phyloP scores from a whole-genome alignment of 768 basidiomycete species.

The Hortiboletus flavorubellus region DNA sequence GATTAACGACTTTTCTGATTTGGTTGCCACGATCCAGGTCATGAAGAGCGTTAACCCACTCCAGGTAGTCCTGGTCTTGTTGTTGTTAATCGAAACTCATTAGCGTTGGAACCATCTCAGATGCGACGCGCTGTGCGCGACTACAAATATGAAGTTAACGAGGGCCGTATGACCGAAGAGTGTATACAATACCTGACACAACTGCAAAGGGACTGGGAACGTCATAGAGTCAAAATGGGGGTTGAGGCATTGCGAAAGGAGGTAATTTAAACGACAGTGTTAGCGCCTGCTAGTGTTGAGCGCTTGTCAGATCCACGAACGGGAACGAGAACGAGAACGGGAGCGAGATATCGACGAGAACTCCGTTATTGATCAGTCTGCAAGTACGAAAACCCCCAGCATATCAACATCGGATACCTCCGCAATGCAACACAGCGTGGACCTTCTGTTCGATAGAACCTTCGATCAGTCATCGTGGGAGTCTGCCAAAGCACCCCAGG shows the following conservation, averaged over 20 bases:
- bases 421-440: conserved; percentile 56
- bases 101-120: conserved; percentile 32
- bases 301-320: conserved; percentile 54
- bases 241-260: conserved; percentile 84
- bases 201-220: conserved; percentile 97
- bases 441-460: conserved; percentile 72
- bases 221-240: conserved; percentile 81
- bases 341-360: conserved; percentile 29
- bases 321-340: conserved; percentile 65
- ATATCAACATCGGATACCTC: conserved; percentile 35
- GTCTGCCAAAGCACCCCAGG: conserved; percentile 73
- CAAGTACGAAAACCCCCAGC: conserved; percentile 29
- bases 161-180: conserved; percentile 91
- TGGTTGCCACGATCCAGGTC: conserved; percentile 87
- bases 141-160: conserved; percentile 91
- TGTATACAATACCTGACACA: conserved; percentile 93
- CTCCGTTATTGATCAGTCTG: conserved; percentile 40
- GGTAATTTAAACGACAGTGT: conserved; percentile 37
- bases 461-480: conserved; percentile 71
- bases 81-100: neutral
- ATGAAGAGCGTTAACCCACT: conserved; percentile 88
- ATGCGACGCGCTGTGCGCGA: conserved; percentile 94
- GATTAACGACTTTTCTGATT: conserved; percentile 80
- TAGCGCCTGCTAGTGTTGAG: conserved; percentile 4
- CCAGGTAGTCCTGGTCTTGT: conserved; percentile 51